Conservation (phyloP, 2,329 filamentous ascomycete genomes). For the Pseudogymnoascus sp. region DNA sequence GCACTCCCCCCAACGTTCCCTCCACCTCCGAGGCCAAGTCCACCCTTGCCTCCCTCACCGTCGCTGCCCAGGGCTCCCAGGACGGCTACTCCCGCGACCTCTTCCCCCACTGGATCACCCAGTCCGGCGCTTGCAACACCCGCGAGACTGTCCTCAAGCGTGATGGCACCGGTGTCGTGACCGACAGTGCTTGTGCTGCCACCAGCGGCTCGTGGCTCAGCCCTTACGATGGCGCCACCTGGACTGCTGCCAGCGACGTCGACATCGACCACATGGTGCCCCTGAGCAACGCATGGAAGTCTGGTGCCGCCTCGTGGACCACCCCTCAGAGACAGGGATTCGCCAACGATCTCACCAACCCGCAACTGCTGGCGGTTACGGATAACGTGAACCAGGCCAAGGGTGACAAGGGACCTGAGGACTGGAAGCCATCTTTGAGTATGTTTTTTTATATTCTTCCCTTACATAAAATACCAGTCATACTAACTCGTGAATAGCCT, state of each 20-base stretch:
- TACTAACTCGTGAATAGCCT: conserved; percentile 29
- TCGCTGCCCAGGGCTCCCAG: conserved; percentile 47
- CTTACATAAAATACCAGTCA: not conserved
- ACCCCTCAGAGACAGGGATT: conserved; percentile 58
- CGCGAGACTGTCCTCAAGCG: conserved; percentile 66
- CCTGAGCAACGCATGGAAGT: conserved; percentile 75
- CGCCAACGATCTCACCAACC: conserved; percentile 69
- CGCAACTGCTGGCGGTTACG: conserved; percentile 74
- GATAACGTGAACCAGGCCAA: conserved; percentile 68
- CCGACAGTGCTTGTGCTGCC: conserved; percentile 52
- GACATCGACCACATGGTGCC: conserved; percentile 84
- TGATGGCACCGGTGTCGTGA: conserved; percentile 59
- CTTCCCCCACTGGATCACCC: conserved; percentile 66
- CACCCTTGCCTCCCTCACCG: conserved; percentile 51
- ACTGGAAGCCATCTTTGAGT: conserved; percentile 65
- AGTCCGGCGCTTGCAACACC: conserved; percentile 62
- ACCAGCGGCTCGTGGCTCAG: conserved; percentile 62
- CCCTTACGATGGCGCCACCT: conserved; percentile 67
- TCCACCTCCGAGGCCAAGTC: conserved; percentile 47
- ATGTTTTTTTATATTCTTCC: conserved; percentile 27
- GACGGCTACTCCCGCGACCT: conserved; percentile 56
- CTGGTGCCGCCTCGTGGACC: conserved; percentile 66
- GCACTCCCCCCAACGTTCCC: conserved; percentile 55
- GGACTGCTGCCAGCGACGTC: conserved; percentile 60
- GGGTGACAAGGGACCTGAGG: conserved; percentile 65